Conservation (phyloP, 768 basidiomycete species). For the Leccinum pellstonianum region DNA sequence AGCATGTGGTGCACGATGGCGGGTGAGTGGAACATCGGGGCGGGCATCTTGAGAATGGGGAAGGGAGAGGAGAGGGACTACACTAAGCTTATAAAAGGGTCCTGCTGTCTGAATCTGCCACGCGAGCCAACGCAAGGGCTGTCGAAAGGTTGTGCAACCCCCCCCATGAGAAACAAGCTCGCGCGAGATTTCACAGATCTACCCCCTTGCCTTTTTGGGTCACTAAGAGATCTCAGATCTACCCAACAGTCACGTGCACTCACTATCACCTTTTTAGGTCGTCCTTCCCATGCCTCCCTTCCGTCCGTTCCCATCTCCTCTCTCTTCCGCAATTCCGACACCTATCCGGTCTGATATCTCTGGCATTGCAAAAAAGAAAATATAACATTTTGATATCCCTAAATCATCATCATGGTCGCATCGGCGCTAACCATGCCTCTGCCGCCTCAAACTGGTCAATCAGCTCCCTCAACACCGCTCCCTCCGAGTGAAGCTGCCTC, state of each 20-base stretch:
- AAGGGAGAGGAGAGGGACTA: conserved; percentile 11
- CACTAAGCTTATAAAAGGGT: conserved; percentile 17
- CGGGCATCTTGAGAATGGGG: conserved; percentile 16
- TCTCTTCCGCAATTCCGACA: conserved; percentile 12
- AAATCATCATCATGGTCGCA: conserved; percentile 72
- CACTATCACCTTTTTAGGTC: conserved; percentile 17
- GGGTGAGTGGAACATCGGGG: conserved; percentile 27
- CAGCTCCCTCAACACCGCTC: conserved; percentile 78
- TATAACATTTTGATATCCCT: conserved; percentile 1
- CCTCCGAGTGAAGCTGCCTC: conserved; percentile 82
- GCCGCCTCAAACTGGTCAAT: conserved; percentile 96
- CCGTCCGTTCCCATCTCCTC: conserved; percentile 18
- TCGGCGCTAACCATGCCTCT: conserved; percentile 90
- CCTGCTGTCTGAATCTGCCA: conserved; percentile 18
- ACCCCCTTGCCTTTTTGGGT: neutral
- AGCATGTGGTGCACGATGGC: conserved; percentile 22
- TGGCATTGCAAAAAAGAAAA: neutral
- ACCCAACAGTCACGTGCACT: conserved; percentile 21
- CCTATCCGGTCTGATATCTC: conserved; percentile 1
- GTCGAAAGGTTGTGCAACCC: conserved; percentile 4
- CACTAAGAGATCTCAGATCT: conserved; percentile 23
- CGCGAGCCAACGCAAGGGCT: conserved; percentile 24
- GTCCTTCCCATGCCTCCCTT: conserved; percentile 17
- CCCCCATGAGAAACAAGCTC: conserved; percentile 21
- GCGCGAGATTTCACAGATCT: conserved; percentile 22